phyloP scores from a whole-genome alignment of 495 filamentous ascomycete genomes.

The Hyaloscypha bicolor region DNA sequence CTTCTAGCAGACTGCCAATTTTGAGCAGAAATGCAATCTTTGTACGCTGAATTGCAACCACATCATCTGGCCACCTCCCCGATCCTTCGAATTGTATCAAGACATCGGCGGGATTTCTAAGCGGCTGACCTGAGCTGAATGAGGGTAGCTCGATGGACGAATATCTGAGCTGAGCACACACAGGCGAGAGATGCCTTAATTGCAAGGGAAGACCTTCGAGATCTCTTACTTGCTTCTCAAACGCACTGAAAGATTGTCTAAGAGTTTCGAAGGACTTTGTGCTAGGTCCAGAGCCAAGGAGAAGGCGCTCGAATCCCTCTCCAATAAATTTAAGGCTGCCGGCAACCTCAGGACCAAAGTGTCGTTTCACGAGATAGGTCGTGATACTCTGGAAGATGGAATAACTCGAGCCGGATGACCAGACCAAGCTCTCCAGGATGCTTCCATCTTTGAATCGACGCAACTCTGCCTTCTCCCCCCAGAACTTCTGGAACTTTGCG shows the following conservation, averaged over 20 bases:
- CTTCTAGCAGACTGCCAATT: conserved; percentile 70
- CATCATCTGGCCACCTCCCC: conserved; percentile 88
- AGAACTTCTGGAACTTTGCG: conserved; percentile 69
- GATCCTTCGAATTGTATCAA: conserved; percentile 93
- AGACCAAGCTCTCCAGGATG: conserved; percentile 79
- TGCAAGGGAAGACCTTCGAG: conserved; percentile 81
- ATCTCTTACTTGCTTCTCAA: conserved; percentile 72
- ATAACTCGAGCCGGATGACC: conserved; percentile 64
- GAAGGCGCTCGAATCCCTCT: conserved; percentile 46
- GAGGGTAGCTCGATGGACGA: conserved; percentile 59
- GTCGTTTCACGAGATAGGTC: conserved; percentile 66
- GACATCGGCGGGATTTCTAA: conserved; percentile 60
- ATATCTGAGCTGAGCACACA: conserved; percentile 72
- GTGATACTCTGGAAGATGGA: conserved; percentile 80
- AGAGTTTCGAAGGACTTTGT: conserved; percentile 53
- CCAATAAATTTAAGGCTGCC: conserved; percentile 61
- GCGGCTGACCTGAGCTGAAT: conserved; percentile 32
- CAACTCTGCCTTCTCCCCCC: conserved; percentile 74
- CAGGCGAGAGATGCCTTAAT: conserved; percentile 73
- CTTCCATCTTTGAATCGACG: conserved; percentile 74
- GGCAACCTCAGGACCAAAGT: conserved; percentile 56
- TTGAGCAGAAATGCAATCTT: conserved; percentile 91
- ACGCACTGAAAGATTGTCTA: conserved; percentile 60
- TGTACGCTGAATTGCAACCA: conserved; percentile 86
- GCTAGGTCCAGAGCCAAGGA: conserved; percentile 37